These are phyloP conservation scores for Camellia sinensis DNA, from an alignment of 148 eudicot genomes.

Conservation along the genomic window DNA sequence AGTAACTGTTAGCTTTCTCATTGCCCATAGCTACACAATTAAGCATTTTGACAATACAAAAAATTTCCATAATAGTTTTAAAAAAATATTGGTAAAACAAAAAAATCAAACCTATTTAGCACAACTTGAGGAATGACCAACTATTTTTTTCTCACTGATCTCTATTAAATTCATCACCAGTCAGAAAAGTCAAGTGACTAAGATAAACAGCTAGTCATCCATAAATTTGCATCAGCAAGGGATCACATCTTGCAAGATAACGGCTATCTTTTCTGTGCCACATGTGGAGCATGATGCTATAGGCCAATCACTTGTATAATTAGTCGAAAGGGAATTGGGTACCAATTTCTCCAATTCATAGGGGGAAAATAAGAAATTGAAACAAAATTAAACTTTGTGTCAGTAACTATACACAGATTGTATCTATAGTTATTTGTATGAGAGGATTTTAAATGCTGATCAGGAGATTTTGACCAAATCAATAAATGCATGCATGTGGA, in stretches of 20 bases:
- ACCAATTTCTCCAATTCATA: neutral
- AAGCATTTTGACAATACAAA: neutral
- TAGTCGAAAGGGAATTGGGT: neutral
- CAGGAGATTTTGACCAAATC: too few species aligned
- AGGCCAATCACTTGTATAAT: neutral
- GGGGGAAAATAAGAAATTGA: neutral
- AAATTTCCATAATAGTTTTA: neutral
- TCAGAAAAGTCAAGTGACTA: neutral
- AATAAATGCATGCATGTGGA: too few species aligned
- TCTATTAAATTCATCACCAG: neutral
- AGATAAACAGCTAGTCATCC: neutral
- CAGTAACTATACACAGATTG: too few species aligned
- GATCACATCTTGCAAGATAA: neutral
- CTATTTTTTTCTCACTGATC: neutral
- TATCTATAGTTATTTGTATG: too few species aligned
- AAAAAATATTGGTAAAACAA: neutral
- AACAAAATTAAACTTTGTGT: neutral
- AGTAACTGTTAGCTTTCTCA: constrained; percentile 60
- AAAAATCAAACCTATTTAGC: constrained; percentile 6
- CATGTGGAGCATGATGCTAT: neutral
- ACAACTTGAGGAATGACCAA: neutral
- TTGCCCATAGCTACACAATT: constrained; percentile 55
- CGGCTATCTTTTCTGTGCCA: neutral
- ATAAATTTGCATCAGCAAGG: neutral
- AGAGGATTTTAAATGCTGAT: too few species aligned